Conservation (phyloP, 2,329 filamentous ascomycete species). For the Paracorniculantispora psalliotae region DNA sequence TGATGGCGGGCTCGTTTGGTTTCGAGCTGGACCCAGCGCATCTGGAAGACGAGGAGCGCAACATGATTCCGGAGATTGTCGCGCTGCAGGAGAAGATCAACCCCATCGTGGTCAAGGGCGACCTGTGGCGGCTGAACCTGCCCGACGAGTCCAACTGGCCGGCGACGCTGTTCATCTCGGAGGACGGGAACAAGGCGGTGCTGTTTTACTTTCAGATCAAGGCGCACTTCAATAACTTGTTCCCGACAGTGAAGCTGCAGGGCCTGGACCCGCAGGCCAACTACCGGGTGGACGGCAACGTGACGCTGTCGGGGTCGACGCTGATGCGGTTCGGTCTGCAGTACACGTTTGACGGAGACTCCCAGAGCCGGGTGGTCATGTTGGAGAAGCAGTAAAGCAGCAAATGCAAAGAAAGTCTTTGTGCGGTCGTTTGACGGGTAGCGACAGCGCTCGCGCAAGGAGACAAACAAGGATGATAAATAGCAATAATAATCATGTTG, state of each 20-base stretch:
- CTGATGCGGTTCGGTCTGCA: conserved; percentile 60
- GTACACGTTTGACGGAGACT: conserved; percentile 46
- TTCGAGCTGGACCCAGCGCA: conserved; percentile 56
- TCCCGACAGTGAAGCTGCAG: conserved; percentile 49
- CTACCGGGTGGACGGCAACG: conserved; percentile 50
- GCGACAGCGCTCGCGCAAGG: too few species aligned
- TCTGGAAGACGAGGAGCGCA: conserved; percentile 46
- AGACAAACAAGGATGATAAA: neutral
- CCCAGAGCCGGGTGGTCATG: conserved; percentile 52
- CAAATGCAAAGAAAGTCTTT: neutral
- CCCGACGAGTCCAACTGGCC: conserved; percentile 59
- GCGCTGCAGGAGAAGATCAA: conserved; percentile 51
- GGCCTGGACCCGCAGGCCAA: conserved; percentile 50
- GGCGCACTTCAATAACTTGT: conserved; percentile 46
- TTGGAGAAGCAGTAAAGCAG: conserved; percentile 36
- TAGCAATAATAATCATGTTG: neutral
- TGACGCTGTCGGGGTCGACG: conserved; percentile 51
- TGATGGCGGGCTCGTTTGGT: conserved; percentile 65
- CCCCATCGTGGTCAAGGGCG: conserved; percentile 53
- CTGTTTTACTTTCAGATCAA: conserved; percentile 58
- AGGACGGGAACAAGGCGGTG: conserved; percentile 44
- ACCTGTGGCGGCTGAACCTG: conserved; percentile 54
- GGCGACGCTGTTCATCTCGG: conserved; percentile 53
- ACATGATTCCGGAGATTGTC: conserved; percentile 50
- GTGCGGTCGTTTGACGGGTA: neutral